Base-by-base conservation (phyloP, 139 green algal genomes). In the Chlamydomonas asymmetrica region DNA sequence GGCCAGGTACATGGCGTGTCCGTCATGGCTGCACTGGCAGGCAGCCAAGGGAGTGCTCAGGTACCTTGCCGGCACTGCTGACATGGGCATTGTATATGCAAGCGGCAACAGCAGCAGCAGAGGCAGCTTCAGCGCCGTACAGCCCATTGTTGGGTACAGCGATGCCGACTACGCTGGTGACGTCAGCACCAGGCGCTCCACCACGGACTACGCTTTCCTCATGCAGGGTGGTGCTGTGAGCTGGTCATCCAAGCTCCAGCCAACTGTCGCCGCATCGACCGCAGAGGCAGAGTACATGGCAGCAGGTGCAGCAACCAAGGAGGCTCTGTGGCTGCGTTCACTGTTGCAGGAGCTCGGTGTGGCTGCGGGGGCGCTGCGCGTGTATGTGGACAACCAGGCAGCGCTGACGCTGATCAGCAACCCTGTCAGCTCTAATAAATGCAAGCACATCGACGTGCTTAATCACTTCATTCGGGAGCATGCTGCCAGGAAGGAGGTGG, bases 241-340 rank as follows among this genome's bases (percentile, higher is more conserved):
- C 9, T 91, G 86, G 86, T 34, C 25, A 4, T 80, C 61, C 54
- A 84, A 76, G 54, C 63, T 84, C 50, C 86, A 89, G 62, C 43
- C 50, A 7, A 88, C 79, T 29, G 84, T 92, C 16, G 84, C 87
- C 23, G 45, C 45, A 3, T 88, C 82, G n/a, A 89, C 84, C 29
- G 67, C 63, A 5, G 84, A 89, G 70, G 82, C 87, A 32, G 82
- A 89, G 56, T 88, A 87, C 69, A 86, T 89, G 68, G 76, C 68
- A 22, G 39, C 54, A n/a, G 52, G 52, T 7, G 18, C 35, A 27
- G 49, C 66, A 9, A 43, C 59, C 40, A 87, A 83, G 71, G 81
- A 87, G 37, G 84, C 73, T 3, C 16, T 89, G 10, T 88, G 74
- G 73, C 66, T 91, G 25, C 39, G 77, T 9, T 79, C 73, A 0